Evolutionary conservation across 2,329 filamentous ascomycete genomes (phyloP).

Genomic region (Aureobasidium sp.): DNA sequence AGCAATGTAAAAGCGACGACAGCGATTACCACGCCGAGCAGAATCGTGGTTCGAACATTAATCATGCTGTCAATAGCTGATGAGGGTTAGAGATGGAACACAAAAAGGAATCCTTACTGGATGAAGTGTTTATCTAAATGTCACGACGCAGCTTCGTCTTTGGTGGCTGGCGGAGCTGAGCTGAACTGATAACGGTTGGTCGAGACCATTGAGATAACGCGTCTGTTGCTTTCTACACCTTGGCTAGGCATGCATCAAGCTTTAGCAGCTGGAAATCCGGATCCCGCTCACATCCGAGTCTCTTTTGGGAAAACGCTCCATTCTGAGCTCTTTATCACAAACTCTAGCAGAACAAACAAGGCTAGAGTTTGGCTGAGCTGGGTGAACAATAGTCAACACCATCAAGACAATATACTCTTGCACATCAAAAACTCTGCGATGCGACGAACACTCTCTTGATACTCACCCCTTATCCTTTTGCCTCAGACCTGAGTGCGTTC

Average conservation of each 20-base stretch:
- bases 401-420: not conserved
- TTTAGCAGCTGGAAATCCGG: too few species aligned
- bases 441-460: too few species aligned
- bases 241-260: not conserved
- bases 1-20: not conserved
- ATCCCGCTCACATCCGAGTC: too few species aligned
- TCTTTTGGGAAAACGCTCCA: too few species aligned
- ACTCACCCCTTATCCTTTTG: too few species aligned
- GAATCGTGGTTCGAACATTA: not conserved
- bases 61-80: not conserved
- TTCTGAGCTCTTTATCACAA: too few species aligned
- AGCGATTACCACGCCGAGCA: not conserved
- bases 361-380: too few species aligned
- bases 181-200: not conserved
- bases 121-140: not conserved
- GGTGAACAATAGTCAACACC: too few species aligned
- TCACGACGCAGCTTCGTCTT: not conserved
- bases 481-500: too few species aligned
- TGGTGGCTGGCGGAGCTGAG: not conserved
- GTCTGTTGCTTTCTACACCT: not conserved
- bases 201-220: not conserved
- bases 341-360: too few species aligned
- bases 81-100: too few species aligned
- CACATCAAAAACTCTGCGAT: too few species aligned
- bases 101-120: not conserved